These are phyloP conservation scores for Coriaria nepalensis DNA, from an alignment of 306 rosid species.

Conservation along the genomic window DNA sequence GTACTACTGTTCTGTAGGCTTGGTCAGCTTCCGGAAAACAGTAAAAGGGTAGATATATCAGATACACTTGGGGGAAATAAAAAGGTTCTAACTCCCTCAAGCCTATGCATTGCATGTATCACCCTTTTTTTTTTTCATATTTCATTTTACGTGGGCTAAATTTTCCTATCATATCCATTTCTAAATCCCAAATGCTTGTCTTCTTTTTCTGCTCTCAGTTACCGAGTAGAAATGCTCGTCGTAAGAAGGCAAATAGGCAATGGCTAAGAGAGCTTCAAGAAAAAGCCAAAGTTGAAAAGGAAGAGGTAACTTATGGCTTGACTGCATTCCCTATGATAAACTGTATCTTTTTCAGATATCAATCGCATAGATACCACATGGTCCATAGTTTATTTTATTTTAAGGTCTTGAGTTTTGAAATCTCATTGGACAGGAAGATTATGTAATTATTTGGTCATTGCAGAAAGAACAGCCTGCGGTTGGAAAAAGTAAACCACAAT, in stretches of 20 bases:
- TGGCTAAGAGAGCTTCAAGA: constrained; percentile 85
- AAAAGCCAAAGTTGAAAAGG: constrained; percentile 30
- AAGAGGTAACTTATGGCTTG: constrained; percentile 48
- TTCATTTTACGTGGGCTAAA: no score
- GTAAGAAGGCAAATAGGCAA: constrained; percentile 71
- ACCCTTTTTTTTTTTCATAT: no score
- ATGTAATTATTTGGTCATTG: no score
- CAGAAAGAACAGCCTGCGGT: no score
- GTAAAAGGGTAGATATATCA: constrained; percentile 22
- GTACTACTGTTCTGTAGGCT: constrained; percentile 31
- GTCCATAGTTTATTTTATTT: no score
- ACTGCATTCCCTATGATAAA: not conserved
- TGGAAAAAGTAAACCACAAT: no score
- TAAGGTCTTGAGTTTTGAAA: no score
- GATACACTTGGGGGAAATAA: constrained; percentile 21
- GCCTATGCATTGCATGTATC: no score
- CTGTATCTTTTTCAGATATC: no score
- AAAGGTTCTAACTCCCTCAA: constrained; percentile 38
- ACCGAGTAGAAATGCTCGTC: constrained; percentile 86
- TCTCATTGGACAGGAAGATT: no score
- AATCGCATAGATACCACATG: no score
- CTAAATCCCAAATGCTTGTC: not conserved
- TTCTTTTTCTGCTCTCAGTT: constrained; percentile 35
- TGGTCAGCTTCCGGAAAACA: constrained; percentile 32
- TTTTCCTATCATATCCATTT: no score